phyloP scores from a whole-genome alignment of 495 filamentous ascomycete species.

The Lentithecium fluviatile region DNA sequence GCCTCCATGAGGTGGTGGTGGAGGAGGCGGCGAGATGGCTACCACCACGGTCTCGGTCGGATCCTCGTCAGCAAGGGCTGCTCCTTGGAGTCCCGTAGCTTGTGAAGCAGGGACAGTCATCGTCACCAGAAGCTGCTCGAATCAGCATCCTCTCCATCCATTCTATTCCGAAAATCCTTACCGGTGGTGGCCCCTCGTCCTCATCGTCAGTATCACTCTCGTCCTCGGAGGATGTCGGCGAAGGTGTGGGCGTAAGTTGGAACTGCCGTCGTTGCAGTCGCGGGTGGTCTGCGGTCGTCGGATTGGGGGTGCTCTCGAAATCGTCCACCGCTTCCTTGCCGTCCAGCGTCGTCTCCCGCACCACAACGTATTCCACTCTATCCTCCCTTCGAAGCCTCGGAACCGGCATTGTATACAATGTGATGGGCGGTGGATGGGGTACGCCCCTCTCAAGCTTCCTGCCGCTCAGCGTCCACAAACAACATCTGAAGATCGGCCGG shows the following conservation, averaged over 20 bases:
- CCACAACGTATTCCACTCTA: constrained; percentile 27
- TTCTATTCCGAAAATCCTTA: background rate
- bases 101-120: constrained; percentile 23
- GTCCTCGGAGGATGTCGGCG: no score
- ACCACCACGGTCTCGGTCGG: constrained; percentile 28
- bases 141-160: constrained; percentile 6
- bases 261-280: background rate
- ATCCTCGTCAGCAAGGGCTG: constrained; percentile 8
- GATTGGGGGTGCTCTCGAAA: background rate
- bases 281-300: background rate
- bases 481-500: constrained; percentile 32
- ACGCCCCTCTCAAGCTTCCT: constrained; percentile 31
- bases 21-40: constrained; percentile 12
- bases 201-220: constrained; percentile 10
- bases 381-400: constrained; percentile 20
- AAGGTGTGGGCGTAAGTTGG: background rate
- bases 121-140: constrained; percentile 13
- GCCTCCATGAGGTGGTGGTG: constrained; percentile 14
- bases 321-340: constrained; percentile 1
- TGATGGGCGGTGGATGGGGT: constrained; percentile 1
- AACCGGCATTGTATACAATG: constrained; percentile 26
- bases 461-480: constrained; percentile 25
- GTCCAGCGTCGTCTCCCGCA: constrained; percentile 12
- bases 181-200: constrained; percentile 5
- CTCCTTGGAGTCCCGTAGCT: constrained; percentile 9